Evolutionary conservation across 306 rosid genomes (phyloP).

Genomic region (Casuarina cunninghamiana): DNA sequence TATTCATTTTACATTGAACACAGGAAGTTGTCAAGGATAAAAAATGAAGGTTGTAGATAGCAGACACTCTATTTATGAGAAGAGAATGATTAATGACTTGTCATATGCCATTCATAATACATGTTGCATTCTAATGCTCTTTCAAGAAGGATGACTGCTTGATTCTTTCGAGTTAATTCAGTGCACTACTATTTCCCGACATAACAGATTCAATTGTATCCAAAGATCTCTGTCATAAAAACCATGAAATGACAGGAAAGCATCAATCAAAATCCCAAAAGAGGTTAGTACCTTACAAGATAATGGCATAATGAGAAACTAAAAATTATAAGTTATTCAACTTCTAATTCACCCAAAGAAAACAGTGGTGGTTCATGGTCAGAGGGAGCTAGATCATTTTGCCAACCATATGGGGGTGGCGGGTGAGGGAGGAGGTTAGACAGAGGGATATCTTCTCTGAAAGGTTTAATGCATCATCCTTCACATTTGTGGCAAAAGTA

Average conservation of each 20-base stretch:
- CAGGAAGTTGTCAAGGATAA: background rate
- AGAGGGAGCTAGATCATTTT: background rate
- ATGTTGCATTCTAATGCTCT: background rate
- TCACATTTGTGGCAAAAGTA: background rate
- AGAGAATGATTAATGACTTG: background rate
- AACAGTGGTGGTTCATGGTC: background rate
- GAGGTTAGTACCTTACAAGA: background rate
- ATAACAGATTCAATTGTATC: background rate
- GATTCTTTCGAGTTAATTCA: background rate
- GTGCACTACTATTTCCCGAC: background rate
- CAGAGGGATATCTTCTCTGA: background rate
- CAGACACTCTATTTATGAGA: background rate
- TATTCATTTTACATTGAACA: conserved; percentile 24
- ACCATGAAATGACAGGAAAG: background rate
- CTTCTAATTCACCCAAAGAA: background rate
- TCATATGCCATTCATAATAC: background rate
- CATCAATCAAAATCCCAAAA: background rate
- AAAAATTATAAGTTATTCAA: background rate
- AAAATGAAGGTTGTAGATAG: background rate
- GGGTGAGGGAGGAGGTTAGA: too few relatives aligned
- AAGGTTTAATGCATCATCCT: background rate
- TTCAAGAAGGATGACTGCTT: background rate
- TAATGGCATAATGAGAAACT: background rate
- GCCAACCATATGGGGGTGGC: background rate
- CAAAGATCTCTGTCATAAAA: background rate